These are phyloP conservation scores for Esteya vermicola DNA, from an alignment of 2,329 filamentous ascomycete genomes.

Conservation along the genomic window DNA sequence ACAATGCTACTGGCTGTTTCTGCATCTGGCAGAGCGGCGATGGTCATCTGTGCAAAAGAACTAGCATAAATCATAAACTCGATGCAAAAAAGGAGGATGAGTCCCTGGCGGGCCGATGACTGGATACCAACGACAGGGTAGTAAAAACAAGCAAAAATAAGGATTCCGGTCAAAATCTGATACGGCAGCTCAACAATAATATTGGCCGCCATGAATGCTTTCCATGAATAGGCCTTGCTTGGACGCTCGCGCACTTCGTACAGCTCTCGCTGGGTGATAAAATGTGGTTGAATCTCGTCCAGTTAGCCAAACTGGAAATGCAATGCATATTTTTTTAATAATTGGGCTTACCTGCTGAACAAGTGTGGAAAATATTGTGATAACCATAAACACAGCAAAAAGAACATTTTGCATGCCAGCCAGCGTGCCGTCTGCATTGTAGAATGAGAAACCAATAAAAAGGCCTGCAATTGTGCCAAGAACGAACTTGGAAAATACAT, in stretches of 20 bases:
- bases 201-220: constrained; percentile 69
- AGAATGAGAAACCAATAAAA: constrained; percentile 76
- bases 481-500: constrained; percentile 70
- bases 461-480: constrained; percentile 52
- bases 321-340: not conserved
- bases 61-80: constrained; percentile 56
- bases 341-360: constrained; percentile 58
- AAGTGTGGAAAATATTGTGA: constrained; percentile 67
- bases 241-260: constrained; percentile 78
- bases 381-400: constrained; percentile 71
- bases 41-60: constrained; percentile 60
- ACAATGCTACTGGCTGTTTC: constrained; percentile 51
- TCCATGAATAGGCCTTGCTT: constrained; percentile 73
- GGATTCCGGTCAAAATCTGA: constrained; percentile 57
- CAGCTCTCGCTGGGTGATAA: constrained; percentile 66
- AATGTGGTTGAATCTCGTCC: constrained; percentile 43
- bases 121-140: constrained; percentile 52
- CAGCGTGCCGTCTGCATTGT: constrained; percentile 51
- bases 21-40: constrained; percentile 53
- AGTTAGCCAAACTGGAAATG: too few relatives aligned
- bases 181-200: constrained; percentile 75
- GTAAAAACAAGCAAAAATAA: constrained; percentile 59
- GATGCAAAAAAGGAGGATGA: constrained; percentile 50
- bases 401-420: constrained; percentile 75
- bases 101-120: constrained; percentile 39